Evolutionary conservation across 2,329 filamentous ascomycete species (phyloP).

Genomic region (Triangularia setosa): DNA sequence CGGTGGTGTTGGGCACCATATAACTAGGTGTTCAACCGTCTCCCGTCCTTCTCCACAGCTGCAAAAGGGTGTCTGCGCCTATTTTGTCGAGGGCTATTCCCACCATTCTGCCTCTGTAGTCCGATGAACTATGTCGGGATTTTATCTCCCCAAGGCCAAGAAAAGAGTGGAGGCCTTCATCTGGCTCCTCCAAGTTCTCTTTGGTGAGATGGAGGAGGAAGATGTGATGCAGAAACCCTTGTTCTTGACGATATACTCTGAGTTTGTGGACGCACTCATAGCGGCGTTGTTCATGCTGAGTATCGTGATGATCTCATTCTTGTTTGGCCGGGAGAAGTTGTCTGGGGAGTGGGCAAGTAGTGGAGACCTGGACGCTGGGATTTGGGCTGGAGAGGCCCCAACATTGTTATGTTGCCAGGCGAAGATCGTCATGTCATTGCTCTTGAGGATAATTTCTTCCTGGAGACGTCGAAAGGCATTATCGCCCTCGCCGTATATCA

Average conservation of each 20-base stretch:
- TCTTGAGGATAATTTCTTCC: constrained; percentile 30
- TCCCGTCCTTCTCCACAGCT: no score
- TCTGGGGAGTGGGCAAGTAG: background rate
- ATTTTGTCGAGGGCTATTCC: background rate
- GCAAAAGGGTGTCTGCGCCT: background rate
- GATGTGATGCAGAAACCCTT: background rate
- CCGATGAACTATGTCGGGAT: background rate
- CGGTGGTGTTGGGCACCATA: no score
- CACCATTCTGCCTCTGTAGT: background rate
- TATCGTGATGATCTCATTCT: background rate
- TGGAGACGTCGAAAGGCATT: constrained; percentile 32
- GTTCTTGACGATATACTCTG: background rate
- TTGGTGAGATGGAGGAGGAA: background rate
- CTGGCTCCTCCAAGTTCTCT: background rate
- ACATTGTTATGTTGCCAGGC: constrained; percentile 19
- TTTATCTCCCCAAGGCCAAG: background rate
- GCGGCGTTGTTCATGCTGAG: background rate
- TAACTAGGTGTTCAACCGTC: no score
- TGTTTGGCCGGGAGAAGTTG: background rate
- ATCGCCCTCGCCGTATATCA: constrained; percentile 39
- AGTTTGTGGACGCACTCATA: background rate
- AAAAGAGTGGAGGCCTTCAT: background rate
- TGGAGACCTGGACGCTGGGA: background rate
- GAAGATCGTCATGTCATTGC: constrained; percentile 22
- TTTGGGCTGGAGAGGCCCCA: background rate